Base-by-base conservation (phyloP, 768 basidiomycete species). In the Hypholoma fasciculare region DNA sequence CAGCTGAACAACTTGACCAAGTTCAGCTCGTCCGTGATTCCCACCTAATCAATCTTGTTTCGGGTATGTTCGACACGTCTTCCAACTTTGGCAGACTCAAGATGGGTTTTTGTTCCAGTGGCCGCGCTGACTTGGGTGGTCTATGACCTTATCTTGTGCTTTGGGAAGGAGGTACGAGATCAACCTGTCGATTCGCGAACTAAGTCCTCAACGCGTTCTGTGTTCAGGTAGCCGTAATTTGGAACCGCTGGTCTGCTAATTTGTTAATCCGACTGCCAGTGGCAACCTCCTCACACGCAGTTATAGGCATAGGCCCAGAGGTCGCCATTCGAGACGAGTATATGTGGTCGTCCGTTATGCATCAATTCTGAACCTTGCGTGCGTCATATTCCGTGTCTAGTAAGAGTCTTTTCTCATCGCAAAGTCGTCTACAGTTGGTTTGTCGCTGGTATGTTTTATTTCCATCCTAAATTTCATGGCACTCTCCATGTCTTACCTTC, bases 81-180 rank as follows among this genome's bases (percentile, higher is more conserved):
- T 4, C 16, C 14, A 12, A 4, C 52, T 27, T 12, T 14, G 9
- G 8, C 17, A 16, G 3, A 13, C 4, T 46, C n/a, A 40, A 17
- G 12, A n/a, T 17, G 34, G 9, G 40, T n/a, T 27, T 17, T 34
- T 19, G 26, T n/a, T 38, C 14, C 27, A 67, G 66, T 62, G 23
- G 64, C 66, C 9, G 66, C 66, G 16, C 37, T 67, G 55, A 59
- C 66, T 16, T 67, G 64, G 64, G 43, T 67, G 19, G 50, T 61
- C 26, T 67, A 67, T 27, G 66, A 67, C 55, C 60, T 61, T 38
- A 20, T 62, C n/a, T 52, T 67, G 36, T 62, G 61, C 49, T 57
- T 62, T 39, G 44, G 52, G 36, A 51, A 54, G 49, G 66, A 67
- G 62, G 66, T 62, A 30, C 34, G 60, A 52, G 27, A 20, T 36